phyloP scores from a whole-genome alignment of 1,284 basidiomycete species.

The Boletus mariae region DNA sequence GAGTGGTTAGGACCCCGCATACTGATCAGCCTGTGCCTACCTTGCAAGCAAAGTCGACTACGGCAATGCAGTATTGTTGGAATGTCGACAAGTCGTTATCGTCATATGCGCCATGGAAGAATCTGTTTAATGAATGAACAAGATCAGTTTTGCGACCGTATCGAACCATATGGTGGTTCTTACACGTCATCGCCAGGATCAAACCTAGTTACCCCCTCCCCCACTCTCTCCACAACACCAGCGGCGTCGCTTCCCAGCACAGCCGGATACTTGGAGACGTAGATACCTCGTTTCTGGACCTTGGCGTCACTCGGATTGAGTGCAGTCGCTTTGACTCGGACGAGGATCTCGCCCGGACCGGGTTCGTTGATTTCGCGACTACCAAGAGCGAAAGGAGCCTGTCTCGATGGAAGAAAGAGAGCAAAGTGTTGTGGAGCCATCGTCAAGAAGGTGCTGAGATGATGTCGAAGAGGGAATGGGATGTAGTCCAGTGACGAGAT shows the following conservation, averaged over 20 bases:
- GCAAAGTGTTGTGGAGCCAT: conserved; percentile 29
- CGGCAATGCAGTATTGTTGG: conserved; percentile 47
- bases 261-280: conserved; percentile 38
- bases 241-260: conserved; percentile 56
- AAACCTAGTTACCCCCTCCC: conserved; percentile 47
- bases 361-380: conserved; percentile 36
- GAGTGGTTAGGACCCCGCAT: neutral
- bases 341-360: conserved; percentile 39
- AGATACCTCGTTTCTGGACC: conserved; percentile 32
- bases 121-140: conserved; percentile 30
- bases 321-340: conserved; percentile 40
- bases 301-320: conserved; percentile 43
- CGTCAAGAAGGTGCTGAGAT: conserved; percentile 5
- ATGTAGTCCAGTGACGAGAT: conserved; percentile 21
- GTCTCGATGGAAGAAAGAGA: conserved; percentile 31
- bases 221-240: conserved; percentile 53
- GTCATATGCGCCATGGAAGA: conserved; percentile 39
- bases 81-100: conserved; percentile 40
- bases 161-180: conserved; percentile 16
- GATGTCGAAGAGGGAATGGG: conserved; percentile 11
- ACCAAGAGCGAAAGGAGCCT: conserved; percentile 27
- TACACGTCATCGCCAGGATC: conserved; percentile 58
- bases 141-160: conserved; percentile 18
- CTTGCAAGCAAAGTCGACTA: conserved; percentile 42
- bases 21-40: conserved; percentile 21